Conservation (phyloP, 176 grass and related monocot species). For the Carex littledalei region DNA sequence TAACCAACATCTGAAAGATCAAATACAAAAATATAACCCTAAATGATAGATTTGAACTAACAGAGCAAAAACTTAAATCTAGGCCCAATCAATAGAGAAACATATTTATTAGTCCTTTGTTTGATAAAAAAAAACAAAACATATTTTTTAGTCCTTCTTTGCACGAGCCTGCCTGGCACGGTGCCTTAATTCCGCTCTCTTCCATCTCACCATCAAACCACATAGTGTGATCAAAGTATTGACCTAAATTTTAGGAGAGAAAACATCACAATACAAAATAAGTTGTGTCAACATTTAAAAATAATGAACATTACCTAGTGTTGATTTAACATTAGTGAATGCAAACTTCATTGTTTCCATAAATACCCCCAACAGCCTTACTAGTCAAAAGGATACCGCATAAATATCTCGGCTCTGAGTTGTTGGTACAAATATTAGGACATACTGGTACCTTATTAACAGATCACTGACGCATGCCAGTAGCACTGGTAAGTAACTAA, state of each 20-base stretch:
- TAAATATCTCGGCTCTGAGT: neutral
- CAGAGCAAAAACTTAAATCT: conserved; percentile 4
- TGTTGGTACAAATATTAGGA: neutral
- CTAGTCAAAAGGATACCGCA: neutral
- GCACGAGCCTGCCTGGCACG: conserved; percentile 41
- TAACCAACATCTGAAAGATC: neutral
- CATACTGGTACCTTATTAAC: neutral
- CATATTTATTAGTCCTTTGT: conserved; percentile 46
- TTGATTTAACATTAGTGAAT: neutral
- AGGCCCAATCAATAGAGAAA: neutral
- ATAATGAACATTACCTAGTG: neutral
- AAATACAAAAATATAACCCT: neutral
- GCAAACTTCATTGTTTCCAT: neutral
- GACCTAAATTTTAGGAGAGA: conserved; percentile 38
- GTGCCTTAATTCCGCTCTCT: conserved; percentile 70
- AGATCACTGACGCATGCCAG: neutral
- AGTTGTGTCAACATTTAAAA: neutral
- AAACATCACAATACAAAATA: neutral
- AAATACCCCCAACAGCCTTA: neutral
- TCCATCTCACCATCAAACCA: conserved; percentile 74
- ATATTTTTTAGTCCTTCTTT: conserved; percentile 60
- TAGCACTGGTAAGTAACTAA: neutral
- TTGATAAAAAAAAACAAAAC: neutral
- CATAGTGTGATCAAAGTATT: conserved; percentile 77
- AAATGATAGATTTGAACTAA: neutral